A percentile compares a stretch with the other conserved stretches of the same genome.
These are phyloP conservation scores for Candida tunisiensis DNA, from an alignment of 1,139 yeast genomes.

Conservation along the genomic window DNA sequence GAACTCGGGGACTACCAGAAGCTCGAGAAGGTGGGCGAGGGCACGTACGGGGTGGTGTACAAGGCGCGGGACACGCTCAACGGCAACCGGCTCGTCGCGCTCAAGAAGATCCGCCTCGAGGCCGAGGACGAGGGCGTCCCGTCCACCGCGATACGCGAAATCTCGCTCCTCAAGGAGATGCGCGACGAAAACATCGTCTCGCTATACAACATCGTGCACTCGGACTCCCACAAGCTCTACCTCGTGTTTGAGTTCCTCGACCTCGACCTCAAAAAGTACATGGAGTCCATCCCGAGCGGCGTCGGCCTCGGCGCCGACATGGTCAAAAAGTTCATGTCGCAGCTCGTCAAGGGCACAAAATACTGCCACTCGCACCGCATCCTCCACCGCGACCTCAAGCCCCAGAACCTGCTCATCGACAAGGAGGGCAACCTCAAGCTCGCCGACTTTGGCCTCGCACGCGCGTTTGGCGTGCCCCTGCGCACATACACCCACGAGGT, in stretches of 20 bases:
- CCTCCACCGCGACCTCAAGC: slow-evolving; percentile 89
- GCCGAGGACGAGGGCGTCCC: slow-evolving; percentile 99
- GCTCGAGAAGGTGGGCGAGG: slow-evolving; percentile 95
- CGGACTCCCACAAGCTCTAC: slow-evolving; percentile 89
- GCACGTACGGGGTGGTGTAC: slow-evolving; percentile 95
- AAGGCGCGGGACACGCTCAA: slow-evolving; percentile 85
- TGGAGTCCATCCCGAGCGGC: slow-evolving; percentile 90
- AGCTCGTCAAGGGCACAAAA: slow-evolving; percentile 78
- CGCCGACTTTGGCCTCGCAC: slow-evolving; percentile 94
- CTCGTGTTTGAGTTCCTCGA: slow-evolving; percentile 89
- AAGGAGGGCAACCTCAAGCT: slow-evolving; percentile 89
- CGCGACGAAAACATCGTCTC: slow-evolving; percentile 86
- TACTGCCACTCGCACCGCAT: slow-evolving; percentile 95
- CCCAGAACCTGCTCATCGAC: slow-evolving; percentile 86
- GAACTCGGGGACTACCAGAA: slow-evolving; percentile 85
- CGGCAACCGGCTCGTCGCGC: slow-evolving; percentile 82
- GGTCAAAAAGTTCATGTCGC: slow-evolving; percentile 88
- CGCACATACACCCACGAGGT: slow-evolving; percentile 96
- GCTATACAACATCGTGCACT: slow-evolving; percentile 85
- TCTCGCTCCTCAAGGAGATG: slow-evolving; percentile 82
- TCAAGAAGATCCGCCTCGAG: slow-evolving; percentile 87
- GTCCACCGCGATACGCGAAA: slow-evolving; percentile 93
- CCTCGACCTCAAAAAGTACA: slow-evolving; percentile 85
- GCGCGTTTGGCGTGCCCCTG: slow-evolving; percentile 94
- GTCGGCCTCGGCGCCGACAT: slow-evolving; percentile 80